These are phyloP conservation scores for Evernia prunastri DNA, from an alignment of 495 filamentous ascomycete genomes.

Conservation along the genomic window DNA sequence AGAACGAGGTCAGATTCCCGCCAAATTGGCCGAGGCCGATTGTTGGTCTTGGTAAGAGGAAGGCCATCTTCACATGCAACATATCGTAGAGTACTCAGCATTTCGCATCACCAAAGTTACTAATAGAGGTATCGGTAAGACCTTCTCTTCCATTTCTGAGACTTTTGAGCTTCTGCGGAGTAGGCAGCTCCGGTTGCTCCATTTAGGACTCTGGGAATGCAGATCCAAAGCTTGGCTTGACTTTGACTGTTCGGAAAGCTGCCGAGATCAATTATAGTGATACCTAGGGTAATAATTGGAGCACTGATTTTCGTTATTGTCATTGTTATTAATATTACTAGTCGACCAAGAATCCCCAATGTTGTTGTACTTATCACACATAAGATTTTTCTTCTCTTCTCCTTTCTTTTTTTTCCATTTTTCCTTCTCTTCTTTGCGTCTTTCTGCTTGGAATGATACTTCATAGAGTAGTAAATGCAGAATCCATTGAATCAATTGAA, in stretches of 20 bases:
- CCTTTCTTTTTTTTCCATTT: no score
- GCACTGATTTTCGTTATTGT: no score
- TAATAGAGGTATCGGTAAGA: constrained; percentile 11
- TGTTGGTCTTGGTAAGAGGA: neutral
- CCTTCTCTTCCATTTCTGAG: constrained; percentile 6
- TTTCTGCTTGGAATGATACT: no score
- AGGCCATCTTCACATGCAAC: neutral
- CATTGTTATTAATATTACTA: no score
- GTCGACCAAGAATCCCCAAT: no score
- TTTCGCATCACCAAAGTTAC: no score
- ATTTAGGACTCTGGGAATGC: neutral
- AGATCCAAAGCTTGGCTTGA: neutral
- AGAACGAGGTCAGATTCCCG: neutral
- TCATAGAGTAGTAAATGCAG: no score
- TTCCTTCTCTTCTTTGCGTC: no score
- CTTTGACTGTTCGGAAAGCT: neutral
- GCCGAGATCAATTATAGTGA: no score
- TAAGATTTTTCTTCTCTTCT: no score
- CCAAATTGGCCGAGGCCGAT: neutral
- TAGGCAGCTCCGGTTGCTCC: neutral
- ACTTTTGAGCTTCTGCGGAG: neutral
- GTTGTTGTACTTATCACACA: no score
- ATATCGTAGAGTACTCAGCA: neutral
- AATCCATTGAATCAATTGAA: neutral
- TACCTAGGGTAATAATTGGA: no score